These are phyloP conservation scores for Thymus mandschuricus DNA, from an alignment of 257 asterid genomes.

Conservation along the genomic window DNA sequence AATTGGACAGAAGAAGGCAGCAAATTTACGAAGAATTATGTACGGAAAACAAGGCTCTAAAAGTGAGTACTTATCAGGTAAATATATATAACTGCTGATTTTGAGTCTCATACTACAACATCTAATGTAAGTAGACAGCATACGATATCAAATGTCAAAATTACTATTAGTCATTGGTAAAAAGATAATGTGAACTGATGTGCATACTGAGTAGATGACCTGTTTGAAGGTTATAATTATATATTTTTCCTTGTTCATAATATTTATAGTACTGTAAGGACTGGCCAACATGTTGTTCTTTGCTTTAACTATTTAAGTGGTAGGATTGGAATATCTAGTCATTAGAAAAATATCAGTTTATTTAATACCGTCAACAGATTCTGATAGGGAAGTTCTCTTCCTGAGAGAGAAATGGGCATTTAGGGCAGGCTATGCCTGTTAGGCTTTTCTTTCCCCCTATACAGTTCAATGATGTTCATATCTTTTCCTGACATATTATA, in stretches of 20 bases:
- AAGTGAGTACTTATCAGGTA: constrained; percentile 58
- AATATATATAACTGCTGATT: constrained; percentile 22
- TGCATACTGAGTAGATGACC: background rate
- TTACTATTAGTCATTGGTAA: constrained; percentile 1
- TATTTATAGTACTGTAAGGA: background rate
- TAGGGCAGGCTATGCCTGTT: background rate
- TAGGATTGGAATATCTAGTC: background rate
- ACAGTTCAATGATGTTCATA: background rate
- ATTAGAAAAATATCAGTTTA: background rate
- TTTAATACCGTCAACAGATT: background rate
- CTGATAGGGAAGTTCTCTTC: background rate
- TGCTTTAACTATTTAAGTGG: background rate
- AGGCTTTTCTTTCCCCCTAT: background rate
- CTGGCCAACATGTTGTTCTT: background rate
- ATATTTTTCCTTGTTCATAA: constrained; percentile 22
- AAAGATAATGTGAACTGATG: background rate
- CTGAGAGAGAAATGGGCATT: background rate
- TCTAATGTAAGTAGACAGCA: constrained; percentile 5
- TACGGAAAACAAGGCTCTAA: constrained; percentile 46
- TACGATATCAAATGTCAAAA: background rate
- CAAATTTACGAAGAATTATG: constrained; percentile 51
- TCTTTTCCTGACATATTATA: background rate
- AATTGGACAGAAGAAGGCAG: constrained; percentile 62
- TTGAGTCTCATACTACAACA: constrained; percentile 12
- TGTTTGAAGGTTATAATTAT: background rate